Base-by-base conservation (phyloP, 208 protist genomes). In the Acanthamoeba rhysodes region DNA sequence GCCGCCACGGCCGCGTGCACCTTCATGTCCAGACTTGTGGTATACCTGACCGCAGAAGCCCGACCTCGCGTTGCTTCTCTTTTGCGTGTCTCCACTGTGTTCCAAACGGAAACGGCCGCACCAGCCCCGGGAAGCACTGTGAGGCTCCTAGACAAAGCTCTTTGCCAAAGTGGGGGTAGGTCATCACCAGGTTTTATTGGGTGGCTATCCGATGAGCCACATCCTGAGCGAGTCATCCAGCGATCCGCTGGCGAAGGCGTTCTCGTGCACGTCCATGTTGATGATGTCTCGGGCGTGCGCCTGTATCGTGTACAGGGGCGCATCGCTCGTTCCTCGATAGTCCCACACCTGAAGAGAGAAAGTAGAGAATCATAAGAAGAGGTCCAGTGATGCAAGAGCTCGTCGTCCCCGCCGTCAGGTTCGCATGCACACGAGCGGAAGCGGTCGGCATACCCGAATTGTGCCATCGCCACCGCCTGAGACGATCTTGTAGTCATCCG, bases 181-280 rank as follows among this genome's bases (percentile, higher is more conserved):
- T 22, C 53, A 59, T 59, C 20, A 29, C n/a, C n/a, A 0, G 62
- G 48, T 16, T 50, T 74, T 34, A 74, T 74, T n/a, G 12, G 14
- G 48, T 12, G 1, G 0, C 55, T 34, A 88, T n/a, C 20, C 27
- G 68, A 94, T 70, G 64, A n/a, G 10, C 70, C 72, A 95, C 34
- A 95, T 12, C 59, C 41, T 82, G 29, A 95, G 93, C 10, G 91
- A 55, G 48, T 45, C 45, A 22, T 95, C 91, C 6, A 85, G 32
- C 41, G 91, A 95, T 24, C 70, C 91, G 91, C 70, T 95, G 50
- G 59, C 64, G 53, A 85, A 59, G 8, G 50, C 27, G 70, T 85
- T 53, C 53, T 95, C 91, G 70, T 95, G 91, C 29, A 95, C 72
- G 91, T 95, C 91, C 91, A 95, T 95, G 72, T 95, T 95, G 91